phyloP scores from a whole-genome alignment of 208 protist species.

The Trypanosoma platydactyli region DNA sequence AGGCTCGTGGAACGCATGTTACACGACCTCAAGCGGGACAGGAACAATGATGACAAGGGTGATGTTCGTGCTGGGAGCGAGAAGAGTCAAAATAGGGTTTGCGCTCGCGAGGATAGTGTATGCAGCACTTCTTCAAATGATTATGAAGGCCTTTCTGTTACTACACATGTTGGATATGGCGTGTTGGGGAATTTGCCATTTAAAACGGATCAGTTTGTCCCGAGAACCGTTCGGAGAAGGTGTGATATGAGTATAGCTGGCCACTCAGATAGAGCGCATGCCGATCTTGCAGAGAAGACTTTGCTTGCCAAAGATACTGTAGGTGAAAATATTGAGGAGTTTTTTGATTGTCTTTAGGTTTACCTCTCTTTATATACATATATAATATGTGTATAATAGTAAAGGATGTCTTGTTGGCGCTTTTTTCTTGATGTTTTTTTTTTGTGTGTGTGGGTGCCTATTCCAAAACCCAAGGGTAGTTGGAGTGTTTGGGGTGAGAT shows the following conservation, averaged over 20 bases:
- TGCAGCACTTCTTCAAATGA: slow-evolving; percentile 16
- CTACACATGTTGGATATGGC: neutral
- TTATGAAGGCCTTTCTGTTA: slow-evolving; percentile 12
- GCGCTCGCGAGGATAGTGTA: neutral
- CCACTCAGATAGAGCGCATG: slow-evolving; percentile 21
- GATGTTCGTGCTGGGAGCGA: neutral
- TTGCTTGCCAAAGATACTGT: slow-evolving; percentile 37
- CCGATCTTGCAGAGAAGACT: slow-evolving; percentile 48
- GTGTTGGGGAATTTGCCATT: neutral
- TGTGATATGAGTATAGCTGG: neutral
- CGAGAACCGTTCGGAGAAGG: slow-evolving; percentile 27
- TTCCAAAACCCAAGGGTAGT: neutral
- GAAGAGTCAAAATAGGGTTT: neutral
- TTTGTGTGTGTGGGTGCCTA: too few species aligned
- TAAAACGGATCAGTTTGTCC: slow-evolving; percentile 27
- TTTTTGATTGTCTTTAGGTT: slow-evolving; percentile 53
- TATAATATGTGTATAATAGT: neutral
- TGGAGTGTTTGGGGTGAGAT: neutral
- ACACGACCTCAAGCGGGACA: slow-evolving; percentile 25
- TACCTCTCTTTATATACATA: neutral
- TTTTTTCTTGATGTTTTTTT: slow-evolving; percentile 3
- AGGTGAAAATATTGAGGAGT: slow-evolving; percentile 49
- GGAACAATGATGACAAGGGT: neutral
- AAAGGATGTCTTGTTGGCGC: neutral
- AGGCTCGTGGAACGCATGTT: slow-evolving; percentile 58